A percentile compares a stretch with the other conserved stretches of the same genome.
phyloP scores from a whole-genome alignment of 1,139 yeast species.

The Scheffersomyces cryptocercus region DNA sequence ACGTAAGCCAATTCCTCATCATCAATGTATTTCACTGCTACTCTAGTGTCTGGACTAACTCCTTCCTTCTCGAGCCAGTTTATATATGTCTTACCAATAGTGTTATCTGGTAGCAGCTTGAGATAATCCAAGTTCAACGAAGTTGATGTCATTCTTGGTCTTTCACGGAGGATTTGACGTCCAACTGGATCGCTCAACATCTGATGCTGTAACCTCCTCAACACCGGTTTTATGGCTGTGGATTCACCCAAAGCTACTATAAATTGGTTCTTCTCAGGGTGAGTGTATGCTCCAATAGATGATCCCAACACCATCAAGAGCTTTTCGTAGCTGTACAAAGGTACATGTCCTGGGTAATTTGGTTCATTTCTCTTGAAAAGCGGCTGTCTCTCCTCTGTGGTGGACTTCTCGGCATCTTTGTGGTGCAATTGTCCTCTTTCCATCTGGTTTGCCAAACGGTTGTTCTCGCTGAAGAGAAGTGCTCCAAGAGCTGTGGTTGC shows the following conservation, averaged over 20 bases:
- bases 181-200: constrained; percentile 82
- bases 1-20: constrained; percentile 91
- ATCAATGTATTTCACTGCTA: constrained; percentile 81
- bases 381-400: constrained; percentile 15
- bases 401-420: constrained; percentile 30
- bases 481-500: constrained; percentile 19
- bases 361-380: constrained; percentile 44
- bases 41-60: constrained; percentile 92
- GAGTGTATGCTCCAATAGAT: constrained; percentile 78
- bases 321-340: constrained; percentile 66
- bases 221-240: constrained; percentile 72
- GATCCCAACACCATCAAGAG: constrained; percentile 67
- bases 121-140: constrained; percentile 66
- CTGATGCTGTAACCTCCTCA: constrained; percentile 59
- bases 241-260: constrained; percentile 96
- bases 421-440: constrained; percentile 55
- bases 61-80: constrained; percentile 86
- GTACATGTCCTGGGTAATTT: constrained; percentile 79
- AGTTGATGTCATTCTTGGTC: constrained; percentile 80
- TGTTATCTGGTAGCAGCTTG: constrained; percentile 60
- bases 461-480: constrained; percentile 45
- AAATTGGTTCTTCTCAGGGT: constrained; percentile 77
- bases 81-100: constrained; percentile 78
- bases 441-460: constrained; percentile 58
- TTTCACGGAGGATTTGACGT: constrained; percentile 70